A percentile compares a stretch with the other conserved stretches of the same genome.
These are phyloP conservation scores for Coemansia sp. DNA, from an alignment of 192 early-diverging fungal genomes.

Conservation along the genomic window DNA sequence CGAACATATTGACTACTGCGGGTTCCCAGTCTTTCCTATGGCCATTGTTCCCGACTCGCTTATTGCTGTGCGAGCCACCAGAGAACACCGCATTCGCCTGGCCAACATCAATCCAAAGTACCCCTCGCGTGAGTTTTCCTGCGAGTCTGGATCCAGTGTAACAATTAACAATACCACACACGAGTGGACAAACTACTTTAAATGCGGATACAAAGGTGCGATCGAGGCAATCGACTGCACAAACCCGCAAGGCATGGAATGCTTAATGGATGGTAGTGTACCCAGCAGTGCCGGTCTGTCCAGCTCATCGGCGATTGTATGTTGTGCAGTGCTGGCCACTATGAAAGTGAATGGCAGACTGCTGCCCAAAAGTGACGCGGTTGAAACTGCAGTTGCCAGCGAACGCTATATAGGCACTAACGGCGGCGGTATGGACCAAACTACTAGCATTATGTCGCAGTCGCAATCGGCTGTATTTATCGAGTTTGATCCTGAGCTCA, in stretches of 20 bases:
- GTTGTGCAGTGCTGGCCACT: constrained; percentile 52
- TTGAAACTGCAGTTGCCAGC: constrained; percentile 70
- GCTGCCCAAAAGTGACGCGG: constrained; percentile 23
- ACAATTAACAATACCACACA: constrained; percentile 66
- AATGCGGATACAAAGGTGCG: constrained; percentile 69
- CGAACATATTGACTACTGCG: constrained; percentile 96
- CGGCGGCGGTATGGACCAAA: constrained; percentile 83
- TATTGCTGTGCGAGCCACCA: constrained; percentile 39
- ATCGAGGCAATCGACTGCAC: constrained; percentile 30
- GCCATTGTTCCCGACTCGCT: constrained; percentile 70
- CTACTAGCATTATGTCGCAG: constrained; percentile 77
- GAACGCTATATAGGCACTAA: constrained; percentile 78
- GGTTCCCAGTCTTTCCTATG: constrained; percentile 93
- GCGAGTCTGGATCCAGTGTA: constrained; percentile 71
- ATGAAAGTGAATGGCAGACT: constrained; percentile 11
- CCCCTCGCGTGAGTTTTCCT: constrained; percentile 23
- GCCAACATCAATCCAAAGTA: constrained; percentile 37
- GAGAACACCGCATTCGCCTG: constrained; percentile 20
- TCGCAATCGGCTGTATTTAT: constrained; percentile 70
- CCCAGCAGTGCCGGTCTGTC: constrained; percentile 83
- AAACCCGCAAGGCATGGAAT: constrained; percentile 53
- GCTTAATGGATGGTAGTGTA: constrained; percentile 76
- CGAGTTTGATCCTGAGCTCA: constrained; percentile 76
- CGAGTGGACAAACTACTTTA: constrained; percentile 92
- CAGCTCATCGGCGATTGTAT: constrained; percentile 82